phyloP scores from a whole-genome alignment of 1,284 basidiomycete species.

The Macrocybe sp. region DNA sequence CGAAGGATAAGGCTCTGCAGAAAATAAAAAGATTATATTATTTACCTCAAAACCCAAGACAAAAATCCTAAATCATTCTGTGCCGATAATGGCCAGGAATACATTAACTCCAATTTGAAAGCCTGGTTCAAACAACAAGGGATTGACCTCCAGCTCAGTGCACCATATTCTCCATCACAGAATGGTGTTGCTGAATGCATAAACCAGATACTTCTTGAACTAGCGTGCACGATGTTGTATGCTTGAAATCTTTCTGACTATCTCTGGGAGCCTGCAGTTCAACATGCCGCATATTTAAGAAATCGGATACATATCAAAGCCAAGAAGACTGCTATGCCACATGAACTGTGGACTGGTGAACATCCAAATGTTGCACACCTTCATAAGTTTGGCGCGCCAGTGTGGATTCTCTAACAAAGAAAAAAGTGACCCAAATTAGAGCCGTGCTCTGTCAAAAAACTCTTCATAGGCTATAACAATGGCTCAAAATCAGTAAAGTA shows the following conservation, averaged over 20 bases:
- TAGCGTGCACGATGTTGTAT: constrained; percentile 4
- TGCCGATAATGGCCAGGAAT: background rate
- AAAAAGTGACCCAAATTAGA: constrained; percentile 5
- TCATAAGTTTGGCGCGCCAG: constrained; percentile 6
- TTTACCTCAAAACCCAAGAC: background rate
- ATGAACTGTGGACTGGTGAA: constrained; percentile 4
- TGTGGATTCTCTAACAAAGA: constrained; percentile 10
- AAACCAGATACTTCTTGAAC: background rate
- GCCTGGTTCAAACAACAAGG: background rate
- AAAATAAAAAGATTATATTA: background rate
- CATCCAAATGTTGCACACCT: constrained; percentile 8
- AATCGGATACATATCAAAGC: constrained; percentile 16
- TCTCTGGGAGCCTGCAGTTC: constrained; percentile 19
- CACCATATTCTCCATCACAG: background rate
- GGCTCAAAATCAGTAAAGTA: constrained; percentile 2
- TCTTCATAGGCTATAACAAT: constrained; percentile 7
- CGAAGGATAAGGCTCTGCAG: background rate
- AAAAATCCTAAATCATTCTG: background rate
- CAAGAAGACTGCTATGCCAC: background rate
- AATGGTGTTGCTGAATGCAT: background rate
- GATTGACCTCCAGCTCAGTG: background rate
- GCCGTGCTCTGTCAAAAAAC: constrained; percentile 2
- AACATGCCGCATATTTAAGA: constrained; percentile 12
- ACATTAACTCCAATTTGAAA: background rate
- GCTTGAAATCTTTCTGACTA: constrained; percentile 10